Evolutionary conservation across 2,329 filamentous ascomycete genomes (phyloP).

Genomic region (Ophidiomyces ophidiicola): DNA sequence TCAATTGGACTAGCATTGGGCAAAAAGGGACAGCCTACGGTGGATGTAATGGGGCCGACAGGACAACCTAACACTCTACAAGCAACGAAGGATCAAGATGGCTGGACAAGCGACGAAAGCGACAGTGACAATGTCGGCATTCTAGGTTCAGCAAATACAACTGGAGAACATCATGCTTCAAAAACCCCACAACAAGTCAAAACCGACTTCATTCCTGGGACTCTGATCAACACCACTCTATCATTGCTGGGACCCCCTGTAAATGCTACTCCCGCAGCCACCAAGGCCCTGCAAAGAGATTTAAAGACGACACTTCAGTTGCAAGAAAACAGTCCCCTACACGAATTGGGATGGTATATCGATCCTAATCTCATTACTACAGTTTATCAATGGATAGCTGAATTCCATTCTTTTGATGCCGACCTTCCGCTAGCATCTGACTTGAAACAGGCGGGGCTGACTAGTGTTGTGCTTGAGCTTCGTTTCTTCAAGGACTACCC

Average conservation of each 20-base stretch:
- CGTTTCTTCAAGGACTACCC: conserved; percentile 69
- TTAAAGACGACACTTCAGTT: conserved; percentile 51
- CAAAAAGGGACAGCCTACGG: too few relatives aligned
- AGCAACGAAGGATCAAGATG: not conserved
- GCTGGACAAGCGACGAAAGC: conserved; percentile 35
- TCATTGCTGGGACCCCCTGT: conserved; percentile 52
- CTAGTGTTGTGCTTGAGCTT: conserved; percentile 66
- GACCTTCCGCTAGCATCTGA: conserved; percentile 59
- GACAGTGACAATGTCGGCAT: conserved; percentile 36
- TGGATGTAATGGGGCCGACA: too few relatives aligned
- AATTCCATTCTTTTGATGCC: conserved; percentile 69
- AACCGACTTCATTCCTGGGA: conserved; percentile 56
- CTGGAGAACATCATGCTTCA: conserved; percentile 4
- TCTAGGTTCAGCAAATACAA: conserved; percentile 19
- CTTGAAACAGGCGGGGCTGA: conserved; percentile 51
- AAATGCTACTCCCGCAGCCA: conserved; percentile 52
- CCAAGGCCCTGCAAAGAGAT: conserved; percentile 51
- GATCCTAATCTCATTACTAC: conserved; percentile 55
- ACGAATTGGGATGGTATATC: conserved; percentile 74
- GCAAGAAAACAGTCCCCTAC: conserved; percentile 48
- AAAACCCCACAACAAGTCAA: conserved; percentile 15
- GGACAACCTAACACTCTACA: too few relatives aligned
- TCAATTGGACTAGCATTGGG: not conserved
- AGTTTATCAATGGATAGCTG: conserved; percentile 82
- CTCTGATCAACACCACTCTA: conserved; percentile 49